A percentile compares a stretch with the other conserved stretches of the same genome.
These are phyloP conservation scores for Chalciporus sphaerocephalus DNA, from an alignment of 768 basidiomycete genomes.

Conservation along the genomic window DNA sequence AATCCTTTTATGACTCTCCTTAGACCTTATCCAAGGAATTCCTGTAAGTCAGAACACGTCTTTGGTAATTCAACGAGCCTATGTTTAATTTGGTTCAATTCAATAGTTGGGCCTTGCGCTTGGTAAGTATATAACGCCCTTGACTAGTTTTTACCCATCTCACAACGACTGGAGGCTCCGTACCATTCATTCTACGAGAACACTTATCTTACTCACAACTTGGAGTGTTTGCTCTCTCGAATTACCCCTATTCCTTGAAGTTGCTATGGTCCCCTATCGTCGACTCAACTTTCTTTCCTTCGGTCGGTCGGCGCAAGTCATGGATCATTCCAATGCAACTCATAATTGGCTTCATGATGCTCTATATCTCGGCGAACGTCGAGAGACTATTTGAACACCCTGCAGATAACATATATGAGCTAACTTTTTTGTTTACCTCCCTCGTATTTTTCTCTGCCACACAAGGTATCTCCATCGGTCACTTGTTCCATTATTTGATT, in stretches of 20 bases:
- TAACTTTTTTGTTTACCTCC: slow-evolving; percentile 82
- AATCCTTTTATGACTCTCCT: slow-evolving; percentile 5
- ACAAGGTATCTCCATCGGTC: slow-evolving; percentile 59
- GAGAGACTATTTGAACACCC: slow-evolving; percentile 78
- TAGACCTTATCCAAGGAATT: slow-evolving; percentile 83
- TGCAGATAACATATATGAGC: slow-evolving; percentile 65
- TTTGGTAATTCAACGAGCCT: slow-evolving; percentile 2
- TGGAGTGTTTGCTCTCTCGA: slow-evolving; percentile 87
- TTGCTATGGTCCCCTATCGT: slow-evolving; percentile 97
- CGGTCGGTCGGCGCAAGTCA: slow-evolving; percentile 90
- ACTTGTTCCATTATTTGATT: slow-evolving; percentile 5
- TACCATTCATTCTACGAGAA: slow-evolving; percentile 93
- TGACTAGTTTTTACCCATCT: slow-evolving; percentile 3
- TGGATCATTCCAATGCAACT: slow-evolving; percentile 99
- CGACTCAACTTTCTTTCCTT: slow-evolving; percentile 80
- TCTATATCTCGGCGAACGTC: slow-evolving; percentile 70
- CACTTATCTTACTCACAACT: slow-evolving; percentile 96
- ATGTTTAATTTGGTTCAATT: background rate
- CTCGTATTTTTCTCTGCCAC: slow-evolving; percentile 96
- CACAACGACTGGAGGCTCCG: slow-evolving; percentile 58
- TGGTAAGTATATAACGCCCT: slow-evolving; percentile 39
- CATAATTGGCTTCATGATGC: slow-evolving; percentile 80
- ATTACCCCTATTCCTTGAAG: slow-evolving; percentile 96
- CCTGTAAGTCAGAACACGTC: slow-evolving; percentile 56
- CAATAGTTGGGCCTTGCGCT: slow-evolving; percentile 81